Evolutionary conservation across 2,329 filamentous ascomycete genomes (phyloP).

Genomic region (Pezicula rhizophila): DNA sequence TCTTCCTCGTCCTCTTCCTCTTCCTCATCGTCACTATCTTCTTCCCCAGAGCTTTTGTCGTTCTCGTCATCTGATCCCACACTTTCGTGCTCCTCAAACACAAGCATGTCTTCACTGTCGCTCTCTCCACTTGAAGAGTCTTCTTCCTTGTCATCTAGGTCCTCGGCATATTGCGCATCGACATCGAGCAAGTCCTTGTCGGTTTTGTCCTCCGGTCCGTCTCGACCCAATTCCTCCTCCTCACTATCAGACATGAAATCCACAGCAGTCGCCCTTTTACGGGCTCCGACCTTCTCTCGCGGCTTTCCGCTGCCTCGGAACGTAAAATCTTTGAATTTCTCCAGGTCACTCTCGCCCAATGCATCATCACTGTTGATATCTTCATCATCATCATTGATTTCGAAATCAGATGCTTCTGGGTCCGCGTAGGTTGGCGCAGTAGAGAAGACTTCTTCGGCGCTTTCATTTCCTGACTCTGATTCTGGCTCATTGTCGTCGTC

Average conservation of each 20-base stretch:
- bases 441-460: slow-evolving; percentile 1
- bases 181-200: slow-evolving; percentile 28
- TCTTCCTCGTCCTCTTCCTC: slow-evolving; percentile 24
- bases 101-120: slow-evolving; percentile 13
- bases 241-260: slow-evolving; percentile 48
- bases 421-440: slow-evolving; percentile 33
- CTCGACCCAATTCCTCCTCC: slow-evolving; percentile 27
- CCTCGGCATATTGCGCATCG: slow-evolving; percentile 25
- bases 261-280: slow-evolving; percentile 42
- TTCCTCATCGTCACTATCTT: slow-evolving; percentile 16
- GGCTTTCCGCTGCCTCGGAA: slow-evolving; percentile 55
- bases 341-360: slow-evolving; percentile 78
- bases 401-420: slow-evolving; percentile 48
- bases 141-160: slow-evolving; percentile 27
- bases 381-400: slow-evolving; percentile 47
- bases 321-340: slow-evolving; percentile 69
- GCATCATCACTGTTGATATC: slow-evolving; percentile 64
- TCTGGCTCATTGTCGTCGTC: slow-evolving; percentile 48
- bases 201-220: slow-evolving; percentile 21
- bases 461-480: slow-evolving; percentile 45
- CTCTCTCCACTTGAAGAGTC: slow-evolving; percentile 19
- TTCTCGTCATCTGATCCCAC: slow-evolving; percentile 17
- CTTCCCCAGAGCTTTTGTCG: slow-evolving; percentile 18
- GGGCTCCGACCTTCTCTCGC: slow-evolving; percentile 26
- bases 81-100: slow-evolving; percentile 24